A percentile compares a stretch with the other conserved stretches of the same genome.
Evolutionary conservation across 2,329 filamentous ascomycete genomes (phyloP).

Genomic region (Colletotrichum trifolii): DNA sequence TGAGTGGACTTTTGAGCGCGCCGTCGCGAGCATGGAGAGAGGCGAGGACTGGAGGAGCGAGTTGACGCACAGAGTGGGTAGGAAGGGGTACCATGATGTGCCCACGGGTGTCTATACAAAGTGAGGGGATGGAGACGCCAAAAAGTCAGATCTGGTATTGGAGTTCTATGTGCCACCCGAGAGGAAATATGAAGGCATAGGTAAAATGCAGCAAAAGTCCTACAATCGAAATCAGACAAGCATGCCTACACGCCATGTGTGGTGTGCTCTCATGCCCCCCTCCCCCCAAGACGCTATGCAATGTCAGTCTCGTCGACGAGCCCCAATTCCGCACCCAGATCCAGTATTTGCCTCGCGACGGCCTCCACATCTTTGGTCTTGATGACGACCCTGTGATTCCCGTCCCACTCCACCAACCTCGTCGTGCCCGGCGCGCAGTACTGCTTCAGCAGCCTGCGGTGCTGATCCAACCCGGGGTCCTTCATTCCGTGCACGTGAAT

Average conservation of each 20-base stretch:
- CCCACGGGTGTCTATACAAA: constrained; percentile 57
- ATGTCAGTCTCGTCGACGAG: constrained; percentile 16
- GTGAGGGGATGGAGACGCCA: constrained; percentile 26
- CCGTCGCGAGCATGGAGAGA: constrained; percentile 46
- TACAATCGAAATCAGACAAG: no score
- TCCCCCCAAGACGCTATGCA: constrained; percentile 2
- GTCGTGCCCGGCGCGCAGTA: constrained; percentile 69
- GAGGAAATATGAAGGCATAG: no score
- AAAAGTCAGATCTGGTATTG: constrained; percentile 20
- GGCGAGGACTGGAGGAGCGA: constrained; percentile 54
- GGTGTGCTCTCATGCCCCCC: no score
- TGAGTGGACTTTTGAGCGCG: constrained; percentile 51
- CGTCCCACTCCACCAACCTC: constrained; percentile 77
- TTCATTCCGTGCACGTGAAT: constrained; percentile 75
- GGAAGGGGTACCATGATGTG: constrained; percentile 56
- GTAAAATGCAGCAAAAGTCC: not conserved
- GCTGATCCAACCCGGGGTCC: constrained; percentile 69
- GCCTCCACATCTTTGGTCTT: constrained; percentile 72
- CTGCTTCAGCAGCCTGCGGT: constrained; percentile 64
- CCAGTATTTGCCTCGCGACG: constrained; percentile 63
- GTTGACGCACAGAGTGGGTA: constrained; percentile 52
- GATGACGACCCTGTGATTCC: constrained; percentile 76
- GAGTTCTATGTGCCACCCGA: not conserved
- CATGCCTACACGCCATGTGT: no score
- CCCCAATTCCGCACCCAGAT: constrained; percentile 55